A percentile compares a stretch with the other conserved stretches of the same genome.
phyloP scores from a whole-genome alignment of 2,329 filamentous ascomycete genomes.

The Penicillium occitanis region DNA sequence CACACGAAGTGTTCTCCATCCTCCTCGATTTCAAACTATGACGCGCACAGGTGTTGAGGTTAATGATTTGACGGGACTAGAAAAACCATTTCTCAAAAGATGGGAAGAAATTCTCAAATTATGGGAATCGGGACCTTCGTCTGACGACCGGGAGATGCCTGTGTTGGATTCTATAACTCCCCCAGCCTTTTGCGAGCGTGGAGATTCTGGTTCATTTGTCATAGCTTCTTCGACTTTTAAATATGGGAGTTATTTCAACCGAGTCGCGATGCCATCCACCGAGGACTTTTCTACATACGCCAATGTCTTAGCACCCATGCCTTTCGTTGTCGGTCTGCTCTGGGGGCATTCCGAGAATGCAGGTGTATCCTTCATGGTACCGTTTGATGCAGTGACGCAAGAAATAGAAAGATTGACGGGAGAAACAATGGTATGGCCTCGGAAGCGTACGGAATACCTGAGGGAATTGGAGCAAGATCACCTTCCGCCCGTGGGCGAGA shows the following conservation, averaged over 20 bases:
- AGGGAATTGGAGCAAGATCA: not conserved
- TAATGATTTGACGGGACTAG: not conserved
- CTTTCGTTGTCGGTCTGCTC: not conserved
- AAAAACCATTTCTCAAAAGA: not conserved
- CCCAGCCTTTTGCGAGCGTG: not conserved
- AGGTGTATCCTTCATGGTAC: not conserved
- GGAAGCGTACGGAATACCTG: not conserved
- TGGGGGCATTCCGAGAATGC: not conserved
- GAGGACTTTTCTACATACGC: not conserved
- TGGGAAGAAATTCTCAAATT: not conserved
- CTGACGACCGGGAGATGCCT: no score
- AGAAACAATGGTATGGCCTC: constrained; percentile 1
- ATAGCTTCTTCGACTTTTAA: not conserved
- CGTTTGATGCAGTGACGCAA: not conserved
- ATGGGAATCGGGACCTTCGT: no score
- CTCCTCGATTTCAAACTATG: not conserved
- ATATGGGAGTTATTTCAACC: not conserved
- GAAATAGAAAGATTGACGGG: not conserved
- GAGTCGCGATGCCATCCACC: not conserved
- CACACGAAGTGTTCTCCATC: not conserved
- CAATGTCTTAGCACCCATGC: not conserved
- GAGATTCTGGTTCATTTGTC: not conserved
- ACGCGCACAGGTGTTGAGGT: not conserved
- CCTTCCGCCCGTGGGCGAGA: not conserved
- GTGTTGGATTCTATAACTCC: not conserved